Conservation (phyloP, 371 early-diverging fungal genomes). For the Mortierella sp. region DNA sequence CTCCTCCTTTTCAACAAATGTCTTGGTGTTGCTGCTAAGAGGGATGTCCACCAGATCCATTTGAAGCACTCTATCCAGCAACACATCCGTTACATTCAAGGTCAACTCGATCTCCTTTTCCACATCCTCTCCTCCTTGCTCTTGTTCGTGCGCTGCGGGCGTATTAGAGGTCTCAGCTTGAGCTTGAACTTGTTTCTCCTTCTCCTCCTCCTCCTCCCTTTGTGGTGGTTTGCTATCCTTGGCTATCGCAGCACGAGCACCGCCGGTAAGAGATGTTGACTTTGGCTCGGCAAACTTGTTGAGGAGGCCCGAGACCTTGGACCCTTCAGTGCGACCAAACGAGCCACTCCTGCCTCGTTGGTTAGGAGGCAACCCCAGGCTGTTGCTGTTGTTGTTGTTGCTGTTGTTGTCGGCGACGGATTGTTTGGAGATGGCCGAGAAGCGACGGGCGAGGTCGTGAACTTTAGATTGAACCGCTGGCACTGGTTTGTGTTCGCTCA, state of each 20-base stretch:
- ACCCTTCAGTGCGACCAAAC: slow-evolving; percentile 25
- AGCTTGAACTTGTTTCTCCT: neutral
- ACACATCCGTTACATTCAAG: neutral
- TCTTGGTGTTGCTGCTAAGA: neutral
- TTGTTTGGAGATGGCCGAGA: slow-evolving; percentile 38
- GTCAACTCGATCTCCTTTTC: neutral
- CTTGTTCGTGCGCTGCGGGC: neutral
- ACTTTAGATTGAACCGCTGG: slow-evolving; percentile 30
- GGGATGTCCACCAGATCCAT: slow-evolving; percentile 6
- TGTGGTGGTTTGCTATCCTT: neutral
- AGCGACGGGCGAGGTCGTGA: slow-evolving; percentile 37
- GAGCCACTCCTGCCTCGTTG: slow-evolving; percentile 19
- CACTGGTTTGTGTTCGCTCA: slow-evolving; percentile 34
- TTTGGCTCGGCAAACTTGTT: slow-evolving; percentile 24
- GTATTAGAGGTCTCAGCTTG: neutral
- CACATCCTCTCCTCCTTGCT: neutral
- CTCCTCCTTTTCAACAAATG: neutral
- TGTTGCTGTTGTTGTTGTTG: neutral
- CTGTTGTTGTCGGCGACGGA: neutral
- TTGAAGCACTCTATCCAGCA: neutral
- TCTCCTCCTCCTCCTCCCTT: too few species aligned
- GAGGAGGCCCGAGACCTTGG: slow-evolving; percentile 20
- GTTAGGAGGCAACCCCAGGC: slow-evolving; percentile 3
- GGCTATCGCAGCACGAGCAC: neutral
- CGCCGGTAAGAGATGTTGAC: neutral